Conservation (phyloP, 441 rosid genomes). For the Adansonia gregorii region DNA sequence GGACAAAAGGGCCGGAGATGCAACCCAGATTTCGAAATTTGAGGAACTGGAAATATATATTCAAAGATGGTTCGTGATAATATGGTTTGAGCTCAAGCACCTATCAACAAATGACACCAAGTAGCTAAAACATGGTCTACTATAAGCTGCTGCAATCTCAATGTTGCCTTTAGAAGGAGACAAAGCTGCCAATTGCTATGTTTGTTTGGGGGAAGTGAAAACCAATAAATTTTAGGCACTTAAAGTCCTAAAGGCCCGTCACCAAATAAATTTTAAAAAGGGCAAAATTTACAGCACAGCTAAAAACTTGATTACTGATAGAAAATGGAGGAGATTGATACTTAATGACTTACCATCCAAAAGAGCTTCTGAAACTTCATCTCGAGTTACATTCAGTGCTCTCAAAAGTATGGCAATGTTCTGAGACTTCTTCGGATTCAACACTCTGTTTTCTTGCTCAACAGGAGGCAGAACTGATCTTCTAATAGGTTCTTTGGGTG, state of each 20-base stretch:
- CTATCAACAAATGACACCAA: constrained; percentile 8
- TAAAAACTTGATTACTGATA: neutral
- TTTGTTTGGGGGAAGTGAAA: neutral
- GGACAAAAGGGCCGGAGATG: constrained; percentile 10
- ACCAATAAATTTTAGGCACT: neutral
- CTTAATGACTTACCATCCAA: constrained; percentile 62
- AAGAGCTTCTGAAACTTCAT: constrained; percentile 95
- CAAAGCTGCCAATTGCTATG: constrained; percentile 13
- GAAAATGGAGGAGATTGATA: neutral
- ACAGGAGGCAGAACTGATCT: constrained; percentile 69
- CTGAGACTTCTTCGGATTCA: constrained; percentile 96
- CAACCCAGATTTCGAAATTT: constrained; percentile 9
- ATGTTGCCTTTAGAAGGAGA: neutral
- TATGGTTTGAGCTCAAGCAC: constrained; percentile 4
- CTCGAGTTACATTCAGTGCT: constrained; percentile 90
- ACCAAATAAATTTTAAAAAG: neutral
- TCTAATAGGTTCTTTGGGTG: constrained; percentile 64
- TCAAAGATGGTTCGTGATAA: neutral
- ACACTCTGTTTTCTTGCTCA: constrained; percentile 80
- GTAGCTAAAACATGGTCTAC: neutral
- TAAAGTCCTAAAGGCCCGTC: neutral
- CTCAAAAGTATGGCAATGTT: constrained; percentile 91
- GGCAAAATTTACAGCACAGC: neutral
- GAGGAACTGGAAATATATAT: neutral
- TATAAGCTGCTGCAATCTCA: neutral